These are phyloP conservation scores for Vickermania ingenoplastis DNA, from an alignment of 208 protist species.

Conservation along the genomic window DNA sequence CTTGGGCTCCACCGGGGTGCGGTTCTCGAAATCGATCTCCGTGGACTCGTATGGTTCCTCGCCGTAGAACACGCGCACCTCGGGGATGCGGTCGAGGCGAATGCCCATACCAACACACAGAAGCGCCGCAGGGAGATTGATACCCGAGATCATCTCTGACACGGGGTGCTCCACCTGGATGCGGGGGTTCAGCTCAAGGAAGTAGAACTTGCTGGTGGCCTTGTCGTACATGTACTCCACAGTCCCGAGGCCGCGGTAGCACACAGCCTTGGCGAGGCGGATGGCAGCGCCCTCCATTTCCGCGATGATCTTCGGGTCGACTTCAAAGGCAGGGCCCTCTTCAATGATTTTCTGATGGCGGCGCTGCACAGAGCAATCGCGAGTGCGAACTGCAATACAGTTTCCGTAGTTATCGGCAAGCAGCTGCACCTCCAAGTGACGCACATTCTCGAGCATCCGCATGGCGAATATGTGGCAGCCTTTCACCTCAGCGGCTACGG, in stretches of 20 bases:
- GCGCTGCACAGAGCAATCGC: constrained; percentile 98
- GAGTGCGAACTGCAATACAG: constrained; percentile 89
- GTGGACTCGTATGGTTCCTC: constrained; percentile 49
- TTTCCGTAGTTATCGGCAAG: constrained; percentile 92
- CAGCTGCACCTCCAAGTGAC: constrained; percentile 97
- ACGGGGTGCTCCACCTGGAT: constrained; percentile 98
- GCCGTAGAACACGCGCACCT: constrained; percentile 92
- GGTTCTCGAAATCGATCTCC: constrained; percentile 86
- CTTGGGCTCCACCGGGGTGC: constrained; percentile 35
- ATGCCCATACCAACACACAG: constrained; percentile 97
- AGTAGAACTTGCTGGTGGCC: constrained; percentile 85
- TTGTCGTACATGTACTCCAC: constrained; percentile 97
- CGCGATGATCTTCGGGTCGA: constrained; percentile 57
- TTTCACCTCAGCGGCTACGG: constrained; percentile 92
- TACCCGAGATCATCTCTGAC: constrained; percentile 93
- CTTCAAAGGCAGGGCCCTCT: constrained; percentile 91
- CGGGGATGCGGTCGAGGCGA: constrained; percentile 90
- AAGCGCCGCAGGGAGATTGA: constrained; percentile 94
- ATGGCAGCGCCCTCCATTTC: constrained; percentile 93
- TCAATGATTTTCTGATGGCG: constrained; percentile 98
- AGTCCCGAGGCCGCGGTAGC: constrained; percentile 92
- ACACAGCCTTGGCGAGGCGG: constrained; percentile 87
- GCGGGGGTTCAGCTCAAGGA: constrained; percentile 97
- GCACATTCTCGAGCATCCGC: constrained; percentile 86
- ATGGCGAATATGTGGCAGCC: constrained; percentile 98